Evolutionary conservation across 139 green algal genomes (phyloP).

Genomic region (Chlorella vulgaris): DNA sequence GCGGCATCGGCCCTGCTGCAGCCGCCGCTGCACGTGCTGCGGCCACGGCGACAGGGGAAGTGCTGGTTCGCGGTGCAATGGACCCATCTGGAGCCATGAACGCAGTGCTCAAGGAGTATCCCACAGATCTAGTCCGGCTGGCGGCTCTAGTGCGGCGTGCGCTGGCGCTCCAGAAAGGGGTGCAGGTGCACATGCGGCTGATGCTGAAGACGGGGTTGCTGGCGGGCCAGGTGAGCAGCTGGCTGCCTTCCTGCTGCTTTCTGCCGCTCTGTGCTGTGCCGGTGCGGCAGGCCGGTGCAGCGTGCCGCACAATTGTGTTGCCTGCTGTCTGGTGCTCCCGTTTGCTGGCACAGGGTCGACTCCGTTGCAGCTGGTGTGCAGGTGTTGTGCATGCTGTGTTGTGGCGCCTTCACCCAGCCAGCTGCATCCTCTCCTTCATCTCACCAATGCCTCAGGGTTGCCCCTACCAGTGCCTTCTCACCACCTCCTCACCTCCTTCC

Average conservation of each 20-base stretch:
- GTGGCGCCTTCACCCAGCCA: no score
- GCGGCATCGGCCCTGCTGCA: neutral
- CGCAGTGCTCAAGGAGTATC: neutral
- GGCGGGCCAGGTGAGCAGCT: conserved; percentile 24
- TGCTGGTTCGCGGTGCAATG: neutral
- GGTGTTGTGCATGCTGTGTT: no score
- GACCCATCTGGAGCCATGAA: neutral
- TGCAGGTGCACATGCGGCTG: conserved; percentile 35
- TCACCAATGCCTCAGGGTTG: no score
- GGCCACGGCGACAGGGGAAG: neutral
- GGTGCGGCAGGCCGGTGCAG: no score
- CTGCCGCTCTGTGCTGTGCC: no score
- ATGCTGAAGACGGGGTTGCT: conserved; percentile 51
- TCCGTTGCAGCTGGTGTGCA: neutral
- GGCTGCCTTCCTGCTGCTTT: no score
- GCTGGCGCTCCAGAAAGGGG: conserved; percentile 30
- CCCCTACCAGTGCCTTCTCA: neutral
- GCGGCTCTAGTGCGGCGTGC: conserved; percentile 10
- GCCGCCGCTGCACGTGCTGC: conserved; percentile 4
- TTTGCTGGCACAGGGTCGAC: neutral
- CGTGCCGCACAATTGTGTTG: no score
- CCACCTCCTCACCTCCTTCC: neutral
- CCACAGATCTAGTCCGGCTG: conserved; percentile 29
- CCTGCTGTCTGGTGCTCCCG: neutral
- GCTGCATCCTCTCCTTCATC: no score